phyloP scores from a whole-genome alignment of 495 filamentous ascomycete genomes.

The Penicillium odoratum region DNA sequence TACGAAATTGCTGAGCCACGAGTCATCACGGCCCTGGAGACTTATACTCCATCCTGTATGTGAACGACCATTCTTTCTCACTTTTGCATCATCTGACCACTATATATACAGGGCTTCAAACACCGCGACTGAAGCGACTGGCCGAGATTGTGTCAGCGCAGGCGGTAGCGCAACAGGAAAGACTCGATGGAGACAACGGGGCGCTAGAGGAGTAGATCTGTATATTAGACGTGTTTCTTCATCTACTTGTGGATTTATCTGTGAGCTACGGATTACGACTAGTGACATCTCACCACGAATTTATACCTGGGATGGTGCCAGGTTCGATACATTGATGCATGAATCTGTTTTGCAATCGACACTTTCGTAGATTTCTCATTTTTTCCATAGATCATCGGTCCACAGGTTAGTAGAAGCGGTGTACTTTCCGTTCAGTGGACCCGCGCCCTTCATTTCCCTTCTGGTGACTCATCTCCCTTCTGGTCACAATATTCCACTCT shows the following conservation, averaged over 20 bases:
- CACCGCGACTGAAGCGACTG: conserved; percentile 85
- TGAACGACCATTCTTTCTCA: conserved; percentile 14
- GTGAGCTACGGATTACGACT: conserved; percentile 36
- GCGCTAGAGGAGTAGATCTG: conserved; percentile 34
- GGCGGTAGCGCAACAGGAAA: conserved; percentile 91
- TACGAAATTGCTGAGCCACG: conserved; percentile 98
- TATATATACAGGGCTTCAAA: conserved; percentile 74
- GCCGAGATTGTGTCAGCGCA: conserved; percentile 97
- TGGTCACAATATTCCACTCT: background rate
- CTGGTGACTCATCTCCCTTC: background rate
- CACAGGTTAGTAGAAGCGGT: background rate
- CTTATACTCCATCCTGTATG: conserved; percentile 93
- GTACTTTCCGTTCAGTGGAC: background rate
- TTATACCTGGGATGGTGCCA: conserved; percentile 17
- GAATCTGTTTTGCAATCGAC: conserved; percentile 13
- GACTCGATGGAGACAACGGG: conserved; percentile 60
- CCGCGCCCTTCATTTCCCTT: background rate
- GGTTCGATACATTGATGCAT: conserved; percentile 32
- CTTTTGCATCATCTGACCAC: conserved; percentile 14
- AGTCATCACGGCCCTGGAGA: conserved; percentile 94
- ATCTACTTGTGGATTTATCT: conserved; percentile 23
- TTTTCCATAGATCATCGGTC: too few species aligned
- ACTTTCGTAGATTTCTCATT: background rate
- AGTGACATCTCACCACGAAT: conserved; percentile 23
- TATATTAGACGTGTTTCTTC: conserved; percentile 28